Percentiles rank a stretch among this genome's conserved stretches.
Evolutionary conservation across 352 stramenopile species (phyloP).

Genomic region (Phytophthora capsici): DNA sequence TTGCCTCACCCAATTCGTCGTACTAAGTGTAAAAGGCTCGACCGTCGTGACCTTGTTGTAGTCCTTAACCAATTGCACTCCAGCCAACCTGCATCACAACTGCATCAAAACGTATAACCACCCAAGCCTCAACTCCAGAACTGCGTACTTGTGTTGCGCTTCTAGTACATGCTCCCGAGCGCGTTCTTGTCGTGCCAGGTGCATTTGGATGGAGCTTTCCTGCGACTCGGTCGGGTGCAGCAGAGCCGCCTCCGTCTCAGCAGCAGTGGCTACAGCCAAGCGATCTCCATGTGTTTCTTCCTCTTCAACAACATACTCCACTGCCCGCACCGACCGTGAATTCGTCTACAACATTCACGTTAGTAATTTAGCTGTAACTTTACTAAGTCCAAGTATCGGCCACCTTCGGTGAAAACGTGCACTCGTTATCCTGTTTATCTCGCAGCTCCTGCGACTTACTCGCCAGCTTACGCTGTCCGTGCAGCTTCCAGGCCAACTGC

Average conservation of each 20-base stretch:
- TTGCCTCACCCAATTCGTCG: conserved; percentile 53
- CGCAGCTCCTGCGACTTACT: conserved; percentile 53
- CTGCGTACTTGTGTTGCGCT: conserved; percentile 51
- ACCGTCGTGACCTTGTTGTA: conserved; percentile 58
- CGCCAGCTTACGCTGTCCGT: conserved; percentile 59
- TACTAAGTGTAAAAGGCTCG: conserved; percentile 67
- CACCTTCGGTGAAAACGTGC: conserved; percentile 72
- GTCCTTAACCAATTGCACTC: conserved; percentile 50
- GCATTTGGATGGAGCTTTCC: conserved; percentile 62
- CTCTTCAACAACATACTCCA: conserved; percentile 13
- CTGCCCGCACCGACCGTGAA: conserved; percentile 4
- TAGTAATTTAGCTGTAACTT: not conserved
- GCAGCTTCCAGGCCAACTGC: conserved; percentile 65
- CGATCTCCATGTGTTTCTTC: conserved; percentile 9
- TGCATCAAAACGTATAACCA: not conserved
- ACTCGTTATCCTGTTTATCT: conserved; percentile 49
- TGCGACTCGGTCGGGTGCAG: conserved; percentile 65
- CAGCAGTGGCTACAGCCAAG: conserved; percentile 1
- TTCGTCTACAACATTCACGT: conserved; percentile 20
- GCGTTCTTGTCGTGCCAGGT: conserved; percentile 60
- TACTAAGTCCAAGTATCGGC: not conserved
- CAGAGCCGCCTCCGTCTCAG: conserved; percentile 20
- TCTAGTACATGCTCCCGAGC: conserved; percentile 47
- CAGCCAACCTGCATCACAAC: conserved; percentile 29
- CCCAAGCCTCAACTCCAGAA: not conserved